These are phyloP conservation scores for Eucalyptus paniculata DNA, from an alignment of 345 rosid species.

Conservation along the genomic window DNA sequence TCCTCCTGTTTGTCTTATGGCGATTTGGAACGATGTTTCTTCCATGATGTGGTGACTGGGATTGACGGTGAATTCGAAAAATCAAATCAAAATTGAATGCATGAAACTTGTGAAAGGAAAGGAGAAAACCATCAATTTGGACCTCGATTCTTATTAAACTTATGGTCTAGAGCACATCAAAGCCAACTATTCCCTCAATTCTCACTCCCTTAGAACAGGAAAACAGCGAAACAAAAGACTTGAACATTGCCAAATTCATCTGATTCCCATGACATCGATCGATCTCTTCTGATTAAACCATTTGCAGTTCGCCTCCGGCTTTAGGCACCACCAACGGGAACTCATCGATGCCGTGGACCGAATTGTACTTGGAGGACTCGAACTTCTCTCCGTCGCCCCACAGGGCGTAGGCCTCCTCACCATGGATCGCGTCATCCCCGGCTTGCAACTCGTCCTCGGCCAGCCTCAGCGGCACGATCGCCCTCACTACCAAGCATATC, in stretches of 20 bases:
- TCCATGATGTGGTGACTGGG: background rate
- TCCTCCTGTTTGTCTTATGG: background rate
- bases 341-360: constrained; percentile 5
- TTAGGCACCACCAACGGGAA: background rate
- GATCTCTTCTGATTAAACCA: constrained; percentile 9
- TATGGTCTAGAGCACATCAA: background rate
- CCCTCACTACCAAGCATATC: constrained; percentile 27
- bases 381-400: constrained; percentile 71
- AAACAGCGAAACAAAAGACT: background rate
- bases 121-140: background rate
- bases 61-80: background rate
- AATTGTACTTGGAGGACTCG: constrained; percentile 29
- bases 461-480: constrained; percentile 36
- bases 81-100: background rate
- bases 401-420: constrained; percentile 59
- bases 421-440: constrained; percentile 58
- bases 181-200: background rate
- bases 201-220: background rate
- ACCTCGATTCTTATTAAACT: background rate
- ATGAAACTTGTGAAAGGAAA: background rate
- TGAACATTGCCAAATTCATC: background rate
- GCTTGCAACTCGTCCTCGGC: constrained; percentile 36
- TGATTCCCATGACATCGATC: background rate
- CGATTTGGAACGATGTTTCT: background rate
- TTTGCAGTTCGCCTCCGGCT: constrained; percentile 22